Evolutionary conservation across 2,329 filamentous ascomycete genomes (phyloP), one percentile per base, ranked within the genome.

Genomic region (Pseudopithomyces chartarum): DNA sequence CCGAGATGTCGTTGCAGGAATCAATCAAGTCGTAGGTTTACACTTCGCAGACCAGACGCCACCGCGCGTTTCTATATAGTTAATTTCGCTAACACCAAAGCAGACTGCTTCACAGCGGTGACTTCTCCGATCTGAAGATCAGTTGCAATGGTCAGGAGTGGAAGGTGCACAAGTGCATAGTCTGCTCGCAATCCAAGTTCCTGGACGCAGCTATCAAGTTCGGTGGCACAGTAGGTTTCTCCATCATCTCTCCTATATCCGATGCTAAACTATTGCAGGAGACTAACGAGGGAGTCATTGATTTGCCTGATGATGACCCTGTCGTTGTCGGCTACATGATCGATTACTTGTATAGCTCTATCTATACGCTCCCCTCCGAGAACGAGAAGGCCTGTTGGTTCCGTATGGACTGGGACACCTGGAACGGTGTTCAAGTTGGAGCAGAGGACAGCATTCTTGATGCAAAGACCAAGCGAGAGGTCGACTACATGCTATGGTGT

Each of bases 111-210:
- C 6, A 38, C 6, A 38, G 6, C 34, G 34, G 34, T 12, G 13
- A 13, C 12, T n/a, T 60, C 57, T 65, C 59, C 0, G 64, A 68
- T 42, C 39, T 68, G 6, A 48, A 32, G 11, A 59, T 68, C 33
- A 63, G 55, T 1, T 68, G 65, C 29, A 56, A 40, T 17, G 12
- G 22, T 15, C 51, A 62, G 10, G 51, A 34, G 1, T 57, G 60
- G 39, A 57, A 60, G 6, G 60, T 63, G 12, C 64, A 66, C 54
- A 62, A 64, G 34, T 51, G 36, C 1, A 58, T 65, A 6, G 40
- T 65, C 1, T 63, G 58, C 32, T 36, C 55, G 8, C 54, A 52
- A 2, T 60, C 50, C 0, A 40, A 50, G 0, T 66, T 65, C 52
- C 61, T 65, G 26, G 48, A 40, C 4, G 39, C 39, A 2, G 55